Evolutionary conservation across 202 grass and related monocot species (phyloP), one percentile per base, ranked within the genome.

Genomic region (Brachypodium distachyon): DNA sequence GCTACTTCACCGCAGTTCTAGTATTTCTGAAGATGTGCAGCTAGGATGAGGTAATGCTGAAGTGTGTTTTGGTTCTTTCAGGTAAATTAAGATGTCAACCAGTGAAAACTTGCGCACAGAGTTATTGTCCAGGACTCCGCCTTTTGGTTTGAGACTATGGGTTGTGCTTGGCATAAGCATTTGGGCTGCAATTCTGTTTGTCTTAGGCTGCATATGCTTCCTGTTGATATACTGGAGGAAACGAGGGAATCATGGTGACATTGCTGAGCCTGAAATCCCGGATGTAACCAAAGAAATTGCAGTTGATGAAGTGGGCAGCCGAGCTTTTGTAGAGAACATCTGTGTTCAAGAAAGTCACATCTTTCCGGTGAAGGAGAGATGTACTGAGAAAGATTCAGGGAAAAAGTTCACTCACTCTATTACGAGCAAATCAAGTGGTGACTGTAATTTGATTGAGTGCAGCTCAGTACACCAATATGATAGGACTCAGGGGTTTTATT

Each of bases 91-190:
- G 25, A 83, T 83, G 83, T 76, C 83, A 62, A 67, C 74, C 21
- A 76, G 61, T 41, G 75, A 80, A 51, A 59, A 53, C 27, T 65
- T 86, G 25, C 77, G 78, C 67, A 66, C 70, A 5, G 75, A 80
- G 37, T 68, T 90, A 51, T 86, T 70, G 44, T 85, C 87, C 6
- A 80, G 42, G 57, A 89, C 78, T 2, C 77, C 73, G 6, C 87
- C 88, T 74, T 91, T 91, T 68, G 88, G 88, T 27, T 69, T 91
- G 48, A 84, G 81, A 38, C 70, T 91, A 52, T 91, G 84, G 88
- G 72, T 87, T 47, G 88, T 91, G 40, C 86, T 91, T 72, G 88
- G 88, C 43, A 84, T 87, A 38, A 72, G 76, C 55, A 73, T 91
- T 16, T 87, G 84, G 47, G 27, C 76, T 28, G 74, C 83, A 59